phyloP scores from a whole-genome alignment of 2,329 filamentous ascomycete species.

The Chaetomium strumarium region DNA sequence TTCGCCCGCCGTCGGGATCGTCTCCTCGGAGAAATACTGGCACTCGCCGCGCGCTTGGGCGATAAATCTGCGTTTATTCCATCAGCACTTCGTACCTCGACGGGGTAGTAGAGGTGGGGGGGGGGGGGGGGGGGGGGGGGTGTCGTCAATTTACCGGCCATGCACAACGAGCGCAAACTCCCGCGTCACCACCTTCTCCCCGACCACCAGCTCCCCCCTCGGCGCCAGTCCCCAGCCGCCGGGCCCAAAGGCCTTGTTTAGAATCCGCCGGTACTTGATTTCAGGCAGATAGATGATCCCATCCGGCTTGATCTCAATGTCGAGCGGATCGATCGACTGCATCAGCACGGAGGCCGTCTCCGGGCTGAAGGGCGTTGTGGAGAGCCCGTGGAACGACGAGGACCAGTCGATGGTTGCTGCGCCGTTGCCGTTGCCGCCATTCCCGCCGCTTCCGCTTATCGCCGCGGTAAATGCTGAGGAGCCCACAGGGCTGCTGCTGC shows the following conservation, averaged over 20 bases:
- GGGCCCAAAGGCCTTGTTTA: slow-evolving; percentile 88
- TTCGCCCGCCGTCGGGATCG: slow-evolving; percentile 89
- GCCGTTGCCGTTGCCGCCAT: slow-evolving; percentile 6
- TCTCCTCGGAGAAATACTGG: slow-evolving; percentile 83
- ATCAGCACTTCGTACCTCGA: not conserved
- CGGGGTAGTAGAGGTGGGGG: not conserved
- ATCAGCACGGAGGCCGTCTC: slow-evolving; percentile 65
- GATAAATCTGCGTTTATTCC: slow-evolving; percentile 63
- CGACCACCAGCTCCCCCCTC: slow-evolving; percentile 76
- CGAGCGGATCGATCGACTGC: slow-evolving; percentile 58
- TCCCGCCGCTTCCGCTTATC: slow-evolving; percentile 1
- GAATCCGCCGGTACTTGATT: slow-evolving; percentile 90
- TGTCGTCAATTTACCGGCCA: slow-evolving; percentile 71
- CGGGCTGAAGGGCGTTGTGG: slow-evolving; percentile 60
- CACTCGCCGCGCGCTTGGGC: slow-evolving; percentile 92
- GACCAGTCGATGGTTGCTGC: slow-evolving; percentile 62
- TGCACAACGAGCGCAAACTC: slow-evolving; percentile 90
- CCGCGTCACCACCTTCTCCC: slow-evolving; percentile 72
- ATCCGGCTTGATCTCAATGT: slow-evolving; percentile 96
- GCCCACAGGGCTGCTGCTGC: slow-evolving; percentile 9
- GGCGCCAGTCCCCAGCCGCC: slow-evolving; percentile 95
- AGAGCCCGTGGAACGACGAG: slow-evolving; percentile 75
- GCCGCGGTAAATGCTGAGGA: slow-evolving; percentile 19
- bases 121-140: not conserved
- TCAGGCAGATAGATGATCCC: slow-evolving; percentile 94